Evolutionary conservation across 805 yeast species (phyloP).

Genomic region (Candida namnaoensis): DNA sequence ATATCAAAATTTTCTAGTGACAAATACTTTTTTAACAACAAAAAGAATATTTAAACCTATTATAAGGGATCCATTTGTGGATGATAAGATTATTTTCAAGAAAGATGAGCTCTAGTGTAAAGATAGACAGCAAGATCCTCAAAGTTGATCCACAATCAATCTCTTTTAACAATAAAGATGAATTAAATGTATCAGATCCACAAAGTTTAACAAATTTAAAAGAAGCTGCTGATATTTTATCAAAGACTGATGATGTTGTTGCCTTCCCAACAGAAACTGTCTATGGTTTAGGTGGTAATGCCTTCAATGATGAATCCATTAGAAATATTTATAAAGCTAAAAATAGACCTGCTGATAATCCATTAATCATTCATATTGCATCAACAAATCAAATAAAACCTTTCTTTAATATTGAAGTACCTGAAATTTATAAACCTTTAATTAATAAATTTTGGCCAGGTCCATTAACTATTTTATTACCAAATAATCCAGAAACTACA

Average conservation of each 20-base stretch:
- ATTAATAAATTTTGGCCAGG: conserved; percentile 89
- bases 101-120: background rate
- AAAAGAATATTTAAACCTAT: too few species aligned
- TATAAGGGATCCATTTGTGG: background rate
- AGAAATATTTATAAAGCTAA: conserved; percentile 76
- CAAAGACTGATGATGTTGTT: conserved; percentile 48
- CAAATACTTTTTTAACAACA: too few species aligned
- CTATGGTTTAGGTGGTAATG: conserved; percentile 90
- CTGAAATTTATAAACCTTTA: conserved; percentile 56
- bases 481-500: conserved; percentile 29
- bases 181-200: conserved; percentile 41
- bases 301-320: conserved; percentile 67
- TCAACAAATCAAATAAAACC: conserved; percentile 64
- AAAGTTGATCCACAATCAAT: conserved; percentile 13
- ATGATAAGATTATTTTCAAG: background rate
- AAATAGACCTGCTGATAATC: conserved; percentile 93
- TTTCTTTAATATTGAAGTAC: conserved; percentile 48
- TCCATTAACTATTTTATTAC: conserved; percentile 81
- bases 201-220: conserved; percentile 40
- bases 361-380: conserved; percentile 84
- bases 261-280: conserved; percentile 98
- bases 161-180: conserved; percentile 9
- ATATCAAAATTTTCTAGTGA: too few species aligned
- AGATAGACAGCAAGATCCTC: conserved; percentile 5
- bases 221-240: conserved; percentile 51